Base-by-base conservation (phyloP, 768 basidiomycete genomes). In the Tulasnella sp. region DNA sequence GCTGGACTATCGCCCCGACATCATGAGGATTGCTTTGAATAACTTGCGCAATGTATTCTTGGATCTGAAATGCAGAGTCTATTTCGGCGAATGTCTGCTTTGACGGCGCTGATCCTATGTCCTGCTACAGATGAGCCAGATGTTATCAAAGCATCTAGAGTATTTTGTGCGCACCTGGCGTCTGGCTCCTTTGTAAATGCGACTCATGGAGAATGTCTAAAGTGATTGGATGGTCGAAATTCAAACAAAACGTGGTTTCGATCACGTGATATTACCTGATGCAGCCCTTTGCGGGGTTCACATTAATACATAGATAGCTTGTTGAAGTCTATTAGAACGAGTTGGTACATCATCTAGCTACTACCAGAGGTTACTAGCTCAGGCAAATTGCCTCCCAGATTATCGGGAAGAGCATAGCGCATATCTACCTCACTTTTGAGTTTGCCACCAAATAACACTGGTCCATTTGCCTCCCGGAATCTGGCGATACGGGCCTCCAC, bases 1-100 rank as follows among this genome's bases (percentile, higher is more conserved):
- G 16, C 12, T 28, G 37, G 37, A 51, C 39, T 28, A 98, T 83
- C 5, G 74, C 64, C 34, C 86, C 77, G 16, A 98, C 83, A 63
- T 95, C 84, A 66, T 92, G 88, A 0, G 89, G 83, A 66, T 96
- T 81, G 24, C 76, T 70, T 13, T 83, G 78, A 53, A 93, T 85
- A 56, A 93, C 77, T 27, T 87, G 71, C 1, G 89, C 82, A 39
- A 98, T 86, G 66, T 90, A 93, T 62, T 98, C 93, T 60, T 93
- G 89, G 5, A 93, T 74, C 62, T 93, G 89, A 63, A 93, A 95
- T 0, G 90, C 87, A 64, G 87, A 91, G 67, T 92, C 83, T 27
- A 93, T 55, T 6, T 57, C 52, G 8, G 59, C 58, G 37, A 67
- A 54, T 10, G 55, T 29, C 1, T 63, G 63, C n/a, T 40, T 44